Evolutionary conservation across 2,329 filamentous ascomycete genomes (phyloP), one percentile per base, ranked within the genome.

Genomic region (Claviceps spartinae): DNA sequence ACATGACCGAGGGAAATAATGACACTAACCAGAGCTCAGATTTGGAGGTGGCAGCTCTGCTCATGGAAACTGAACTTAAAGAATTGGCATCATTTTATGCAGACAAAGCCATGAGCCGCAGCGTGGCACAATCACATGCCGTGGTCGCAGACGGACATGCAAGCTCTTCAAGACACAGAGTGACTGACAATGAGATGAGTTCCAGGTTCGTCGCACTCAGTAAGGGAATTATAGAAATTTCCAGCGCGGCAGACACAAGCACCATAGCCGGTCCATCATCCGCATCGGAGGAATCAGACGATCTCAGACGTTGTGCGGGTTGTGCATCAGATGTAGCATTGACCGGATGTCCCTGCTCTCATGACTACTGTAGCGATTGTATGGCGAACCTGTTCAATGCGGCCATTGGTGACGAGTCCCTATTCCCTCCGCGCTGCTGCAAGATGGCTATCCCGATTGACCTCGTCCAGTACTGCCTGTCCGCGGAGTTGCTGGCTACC

Each of bases 371-470:
- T 56, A 60, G 60, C 0, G 56, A 55, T 1, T 82, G 79, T 57
- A 56, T 82, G 0, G 57, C 57, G 1, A 52, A 55, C 0, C 67
- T 80, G 0, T 76, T 81, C 59, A n/a, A 54, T 1, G 50, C 59
- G 0, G 66, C 74, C 0, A 65, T 76, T 22, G 62, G 53, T 0
- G 74, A 80, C 54, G 74, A 81, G 52, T 65, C 69, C 0, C 58
- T 77, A 0, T 82, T 79, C 53, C 79, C 78, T 0, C 77, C 78
- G 0, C 67, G 68, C 2, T 82, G 78, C 62, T 81, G 78, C 58
- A 53, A 57, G 0, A 56, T 70, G 30, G 52, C 60, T 0, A 73
- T 82, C 5, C 60, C 68, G 0, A 48, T 75, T 0, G 59, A 62
- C 0, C 48, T 55, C 0, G 66, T 66, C 30, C 61, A 59, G 0